These are phyloP conservation scores for Neonectria hederae DNA, from an alignment of 2,329 filamentous ascomycete genomes.

Conservation along the genomic window DNA sequence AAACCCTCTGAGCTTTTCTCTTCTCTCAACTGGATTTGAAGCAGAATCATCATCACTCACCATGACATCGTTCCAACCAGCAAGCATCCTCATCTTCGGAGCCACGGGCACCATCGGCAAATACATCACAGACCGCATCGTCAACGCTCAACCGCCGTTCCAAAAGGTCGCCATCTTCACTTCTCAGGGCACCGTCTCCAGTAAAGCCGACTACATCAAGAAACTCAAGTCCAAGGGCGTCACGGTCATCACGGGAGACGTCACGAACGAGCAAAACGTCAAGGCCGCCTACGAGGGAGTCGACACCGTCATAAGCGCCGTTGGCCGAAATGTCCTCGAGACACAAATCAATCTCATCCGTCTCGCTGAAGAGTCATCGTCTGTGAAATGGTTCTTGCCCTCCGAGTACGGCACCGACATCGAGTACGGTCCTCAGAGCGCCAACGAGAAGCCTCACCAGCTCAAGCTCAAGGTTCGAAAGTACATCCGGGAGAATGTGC, in stretches of 20 bases:
- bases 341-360: conserved; percentile 70
- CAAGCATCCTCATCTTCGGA: conserved; percentile 45
- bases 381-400: conserved; percentile 71
- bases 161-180: conserved; percentile 49
- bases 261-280: conserved; percentile 55
- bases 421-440: conserved; percentile 67
- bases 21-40: no score
- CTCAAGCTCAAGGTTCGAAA: conserved; percentile 74
- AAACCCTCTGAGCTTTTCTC: no score
- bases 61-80: conserved; percentile 34
- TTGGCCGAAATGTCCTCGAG: conserved; percentile 70
- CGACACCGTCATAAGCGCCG: conserved; percentile 72
- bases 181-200: conserved; percentile 24
- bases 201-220: conserved; percentile 34
- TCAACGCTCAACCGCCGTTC: conserved; percentile 48
- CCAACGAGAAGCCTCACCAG: conserved; percentile 73
- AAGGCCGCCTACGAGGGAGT: conserved; percentile 68
- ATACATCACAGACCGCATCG: conserved; percentile 52
- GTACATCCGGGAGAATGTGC: conserved; percentile 62
- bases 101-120: conserved; percentile 54
- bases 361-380: conserved; percentile 63
- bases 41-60: no score
- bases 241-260: conserved; percentile 42
- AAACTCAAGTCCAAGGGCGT: conserved; percentile 35
- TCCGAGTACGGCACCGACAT: conserved; percentile 75